phyloP scores from a whole-genome alignment of 495 filamentous ascomycete genomes.

The Endocarpon pusillum region DNA sequence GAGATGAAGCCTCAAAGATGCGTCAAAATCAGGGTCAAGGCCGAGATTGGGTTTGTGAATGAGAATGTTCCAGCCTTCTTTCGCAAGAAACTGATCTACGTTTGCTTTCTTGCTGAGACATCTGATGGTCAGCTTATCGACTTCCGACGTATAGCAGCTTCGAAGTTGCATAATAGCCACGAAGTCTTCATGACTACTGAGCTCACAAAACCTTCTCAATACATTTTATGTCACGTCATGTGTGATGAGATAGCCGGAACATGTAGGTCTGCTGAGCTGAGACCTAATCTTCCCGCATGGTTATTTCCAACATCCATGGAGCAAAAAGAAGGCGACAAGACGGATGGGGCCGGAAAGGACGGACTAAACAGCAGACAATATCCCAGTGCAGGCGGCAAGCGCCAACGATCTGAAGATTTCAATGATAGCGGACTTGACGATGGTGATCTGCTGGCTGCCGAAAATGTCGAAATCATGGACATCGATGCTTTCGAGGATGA shows the following conservation, averaged over 20 bases:
- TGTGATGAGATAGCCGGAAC: slow-evolving; percentile 88
- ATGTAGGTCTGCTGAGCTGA: slow-evolving; percentile 38
- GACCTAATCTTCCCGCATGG: slow-evolving; percentile 39
- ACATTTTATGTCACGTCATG: slow-evolving; percentile 54
- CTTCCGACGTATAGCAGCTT: slow-evolving; percentile 60
- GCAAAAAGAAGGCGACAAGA: not conserved
- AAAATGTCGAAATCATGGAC: slow-evolving; percentile 24
- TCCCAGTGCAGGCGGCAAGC: slow-evolving; percentile 3
- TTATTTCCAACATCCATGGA: slow-evolving; percentile 28
- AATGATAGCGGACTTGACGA: slow-evolving; percentile 40
- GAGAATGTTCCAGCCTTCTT: slow-evolving; percentile 42
- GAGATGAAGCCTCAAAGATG: slow-evolving; percentile 22
- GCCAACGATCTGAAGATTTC: slow-evolving; percentile 25
- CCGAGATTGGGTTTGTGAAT: slow-evolving; percentile 59
- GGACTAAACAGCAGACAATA: slow-evolving; percentile 3
- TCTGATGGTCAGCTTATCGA: slow-evolving; percentile 58
- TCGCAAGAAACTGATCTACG: slow-evolving; percentile 40
- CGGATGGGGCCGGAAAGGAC: too few species aligned
- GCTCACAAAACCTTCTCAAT: slow-evolving; percentile 36
- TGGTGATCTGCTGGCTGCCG: slow-evolving; percentile 32
- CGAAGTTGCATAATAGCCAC: slow-evolving; percentile 43
- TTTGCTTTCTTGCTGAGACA: slow-evolving; percentile 62
- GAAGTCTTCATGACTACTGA: slow-evolving; percentile 44
- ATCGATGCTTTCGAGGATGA: slow-evolving; percentile 23
- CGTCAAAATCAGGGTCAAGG: slow-evolving; percentile 44